phyloP scores from a whole-genome alignment of 768 basidiomycete genomes.

The Chiua virens region DNA sequence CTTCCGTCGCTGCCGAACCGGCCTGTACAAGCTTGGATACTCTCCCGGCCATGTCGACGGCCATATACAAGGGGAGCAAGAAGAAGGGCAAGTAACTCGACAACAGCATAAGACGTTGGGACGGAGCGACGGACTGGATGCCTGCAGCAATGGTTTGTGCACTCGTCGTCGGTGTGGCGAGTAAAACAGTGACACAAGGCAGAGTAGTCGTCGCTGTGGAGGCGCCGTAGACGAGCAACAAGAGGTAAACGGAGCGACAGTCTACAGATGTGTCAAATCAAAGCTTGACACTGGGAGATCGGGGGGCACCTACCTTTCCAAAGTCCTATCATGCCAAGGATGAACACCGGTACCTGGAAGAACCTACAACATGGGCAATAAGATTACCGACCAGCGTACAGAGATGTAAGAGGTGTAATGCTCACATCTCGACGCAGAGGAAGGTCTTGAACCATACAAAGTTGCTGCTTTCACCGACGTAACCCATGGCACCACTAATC shows the following conservation, averaged over 20 bases:
- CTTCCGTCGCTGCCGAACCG: slow-evolving; percentile 15
- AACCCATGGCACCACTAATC: slow-evolving; percentile 50
- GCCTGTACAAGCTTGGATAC: slow-evolving; percentile 32
- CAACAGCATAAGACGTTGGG: slow-evolving; percentile 59
- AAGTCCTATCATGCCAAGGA: slow-evolving; percentile 62
- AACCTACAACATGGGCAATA: slow-evolving; percentile 27
- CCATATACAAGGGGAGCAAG: slow-evolving; percentile 67
- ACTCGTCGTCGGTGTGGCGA: slow-evolving; percentile 51
- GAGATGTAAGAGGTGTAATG: background rate
- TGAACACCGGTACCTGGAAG: slow-evolving; percentile 77
- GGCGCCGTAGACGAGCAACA: slow-evolving; percentile 73
- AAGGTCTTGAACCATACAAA: slow-evolving; percentile 68
- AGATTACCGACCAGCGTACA: background rate
- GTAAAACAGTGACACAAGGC: slow-evolving; percentile 62
- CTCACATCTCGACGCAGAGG: slow-evolving; percentile 60
- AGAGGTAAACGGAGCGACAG: slow-evolving; percentile 52
- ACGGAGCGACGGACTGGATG: slow-evolving; percentile 41
- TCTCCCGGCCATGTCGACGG: slow-evolving; percentile 65
- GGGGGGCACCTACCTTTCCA: slow-evolving; percentile 45
- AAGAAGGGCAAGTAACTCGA: slow-evolving; percentile 77
- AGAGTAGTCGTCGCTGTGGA: slow-evolving; percentile 78
- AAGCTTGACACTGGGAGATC: background rate
- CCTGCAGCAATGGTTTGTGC: slow-evolving; percentile 28
- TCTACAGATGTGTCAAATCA: slow-evolving; percentile 36
- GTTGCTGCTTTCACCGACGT: slow-evolving; percentile 32